These are phyloP conservation scores for Curvularia eragrostidis DNA, from an alignment of 2,329 filamentous ascomycete species.

Conservation along the genomic window DNA sequence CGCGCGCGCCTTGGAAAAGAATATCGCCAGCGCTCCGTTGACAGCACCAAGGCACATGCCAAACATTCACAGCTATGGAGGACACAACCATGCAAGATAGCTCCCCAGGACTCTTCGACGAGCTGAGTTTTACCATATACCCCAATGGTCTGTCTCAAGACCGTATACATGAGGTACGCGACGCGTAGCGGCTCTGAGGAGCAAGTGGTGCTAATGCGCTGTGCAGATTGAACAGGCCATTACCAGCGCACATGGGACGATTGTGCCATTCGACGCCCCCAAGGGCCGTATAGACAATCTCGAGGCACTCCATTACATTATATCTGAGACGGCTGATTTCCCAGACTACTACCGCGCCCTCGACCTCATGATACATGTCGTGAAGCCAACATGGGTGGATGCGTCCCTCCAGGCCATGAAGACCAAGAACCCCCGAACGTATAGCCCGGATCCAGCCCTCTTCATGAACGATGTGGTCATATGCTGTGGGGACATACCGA, in stretches of 20 bases:
- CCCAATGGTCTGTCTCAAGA: slow-evolving; percentile 48
- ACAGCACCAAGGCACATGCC: slow-evolving; percentile 9
- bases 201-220: slow-evolving; percentile 26
- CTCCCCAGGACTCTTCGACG: slow-evolving; percentile 48
- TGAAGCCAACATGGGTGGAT: slow-evolving; percentile 81
- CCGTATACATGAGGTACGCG: slow-evolving; percentile 35
- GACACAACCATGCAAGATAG: slow-evolving; percentile 42
- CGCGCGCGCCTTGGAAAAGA: slow-evolving; percentile 13
- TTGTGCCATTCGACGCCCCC: slow-evolving; percentile 49
- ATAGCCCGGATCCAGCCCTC: slow-evolving; percentile 87
- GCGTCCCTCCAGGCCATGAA: slow-evolving; percentile 73
- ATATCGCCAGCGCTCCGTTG: slow-evolving; percentile 9
- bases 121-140: slow-evolving; percentile 53
- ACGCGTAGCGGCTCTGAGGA: slow-evolving; percentile 24
- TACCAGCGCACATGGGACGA: slow-evolving; percentile 57
- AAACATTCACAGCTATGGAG: slow-evolving; percentile 35
- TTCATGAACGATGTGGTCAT: slow-evolving; percentile 88
- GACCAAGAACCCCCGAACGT: slow-evolving; percentile 78
- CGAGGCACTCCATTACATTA: slow-evolving; percentile 65
- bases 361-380: slow-evolving; percentile 80
- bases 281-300: slow-evolving; percentile 52
- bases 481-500: slow-evolving; percentile 82
- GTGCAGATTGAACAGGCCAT: slow-evolving; percentile 56
- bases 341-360: slow-evolving; percentile 79
- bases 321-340: slow-evolving; percentile 86